Evolutionary conservation across 1,284 basidiomycete genomes (phyloP).

Genomic region (Pyrrhoderma lamaoense): DNA sequence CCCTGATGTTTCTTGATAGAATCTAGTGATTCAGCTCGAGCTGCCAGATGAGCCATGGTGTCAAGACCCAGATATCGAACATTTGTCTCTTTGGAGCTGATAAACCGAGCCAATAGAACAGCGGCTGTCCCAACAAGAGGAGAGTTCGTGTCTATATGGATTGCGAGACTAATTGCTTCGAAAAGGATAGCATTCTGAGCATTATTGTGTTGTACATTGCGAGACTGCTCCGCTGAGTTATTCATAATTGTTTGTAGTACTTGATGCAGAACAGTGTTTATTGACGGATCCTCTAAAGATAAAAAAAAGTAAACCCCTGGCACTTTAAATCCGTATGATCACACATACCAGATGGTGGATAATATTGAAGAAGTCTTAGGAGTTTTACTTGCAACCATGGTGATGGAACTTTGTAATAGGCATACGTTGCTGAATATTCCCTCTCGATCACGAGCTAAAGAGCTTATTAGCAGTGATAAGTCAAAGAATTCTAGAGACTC

Average conservation of each 20-base stretch:
- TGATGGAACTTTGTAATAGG: slow-evolving; percentile 96
- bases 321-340: neutral
- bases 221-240: slow-evolving; percentile 85
- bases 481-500: slow-evolving; percentile 25
- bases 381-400: slow-evolving; percentile 99
- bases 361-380: slow-evolving; percentile 89
- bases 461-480: slow-evolving; percentile 10
- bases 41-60: slow-evolving; percentile 97
- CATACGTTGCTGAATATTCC: slow-evolving; percentile 83
- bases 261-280: slow-evolving; percentile 72
- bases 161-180: slow-evolving; percentile 95
- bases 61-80: slow-evolving; percentile 97
- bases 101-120: slow-evolving; percentile 88
- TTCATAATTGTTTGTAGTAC: slow-evolving; percentile 90
- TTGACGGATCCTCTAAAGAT: slow-evolving; percentile 71
- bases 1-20: slow-evolving; percentile 94
- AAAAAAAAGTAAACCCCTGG: neutral
- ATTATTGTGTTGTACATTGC: slow-evolving; percentile 98
- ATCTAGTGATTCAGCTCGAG: slow-evolving; percentile 82
- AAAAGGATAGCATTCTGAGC: slow-evolving; percentile 98
- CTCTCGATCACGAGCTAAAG: slow-evolving; percentile 82
- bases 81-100: slow-evolving; percentile 97
- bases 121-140: slow-evolving; percentile 87
- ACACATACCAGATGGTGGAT: slow-evolving; percentile 78
- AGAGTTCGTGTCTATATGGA: slow-evolving; percentile 92